phyloP scores from a whole-genome alignment of 371 early-diverging fungal genomes.

The Quaeritorhiza haematococci region DNA sequence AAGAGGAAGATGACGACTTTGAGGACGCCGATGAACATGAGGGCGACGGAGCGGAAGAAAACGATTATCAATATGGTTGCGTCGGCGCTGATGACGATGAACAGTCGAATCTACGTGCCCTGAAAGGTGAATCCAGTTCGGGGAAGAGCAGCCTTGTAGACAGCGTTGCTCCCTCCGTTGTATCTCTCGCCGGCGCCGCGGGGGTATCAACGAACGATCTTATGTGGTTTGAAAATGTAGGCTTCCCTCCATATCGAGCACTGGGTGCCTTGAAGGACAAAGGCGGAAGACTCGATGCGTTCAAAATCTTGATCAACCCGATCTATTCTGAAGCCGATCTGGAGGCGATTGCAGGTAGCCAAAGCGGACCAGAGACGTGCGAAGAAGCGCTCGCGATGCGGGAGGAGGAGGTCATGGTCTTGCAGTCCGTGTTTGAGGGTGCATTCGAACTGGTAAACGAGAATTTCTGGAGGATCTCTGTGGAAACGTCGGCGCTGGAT shows the following conservation, averaged over 20 bases:
- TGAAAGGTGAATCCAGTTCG: conserved; percentile 2
- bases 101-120: not conserved
- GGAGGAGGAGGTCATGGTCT: conserved; percentile 18
- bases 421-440: conserved; percentile 20
- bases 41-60: not conserved
- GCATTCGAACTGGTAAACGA: conserved; percentile 4
- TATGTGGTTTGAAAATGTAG: conserved; percentile 12
- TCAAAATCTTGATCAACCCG: conserved; percentile 8
- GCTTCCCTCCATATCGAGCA: conserved; percentile 13
- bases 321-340: conserved; percentile 9
- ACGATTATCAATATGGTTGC: not conserved
- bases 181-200: conserved; percentile 1
- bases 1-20: conserved; percentile 13
- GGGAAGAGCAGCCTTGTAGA: not conserved
- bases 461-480: conserved; percentile 2
- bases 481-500: conserved; percentile 7
- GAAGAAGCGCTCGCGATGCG: conserved; percentile 10
- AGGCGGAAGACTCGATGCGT: conserved; percentile 10
- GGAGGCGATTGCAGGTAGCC: not conserved
- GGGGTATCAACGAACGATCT: conserved; percentile 10
- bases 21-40: not conserved
- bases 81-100: conserved; percentile 11
- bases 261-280: conserved; percentile 12
- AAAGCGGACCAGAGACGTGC: not conserved
- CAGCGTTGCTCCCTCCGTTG: not conserved